Evolutionary conservation across 2,329 filamentous ascomycete genomes (phyloP).

Genomic region (Furcasterigmium furcatum): DNA sequence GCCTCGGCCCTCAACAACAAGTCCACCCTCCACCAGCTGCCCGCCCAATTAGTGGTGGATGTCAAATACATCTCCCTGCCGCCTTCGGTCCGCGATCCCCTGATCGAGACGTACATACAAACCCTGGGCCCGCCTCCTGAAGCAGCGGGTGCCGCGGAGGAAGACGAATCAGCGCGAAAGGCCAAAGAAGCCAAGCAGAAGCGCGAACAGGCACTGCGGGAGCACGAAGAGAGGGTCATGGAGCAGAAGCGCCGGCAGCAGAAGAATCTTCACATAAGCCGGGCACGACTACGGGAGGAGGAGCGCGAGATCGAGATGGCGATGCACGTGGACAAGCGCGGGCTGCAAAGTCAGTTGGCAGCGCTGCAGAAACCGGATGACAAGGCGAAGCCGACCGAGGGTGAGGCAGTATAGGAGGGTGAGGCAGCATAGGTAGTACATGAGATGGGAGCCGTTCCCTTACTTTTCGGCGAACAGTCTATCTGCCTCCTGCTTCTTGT

Average conservation of each 20-base stretch:
- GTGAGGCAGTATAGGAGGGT: not conserved
- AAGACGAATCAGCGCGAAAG: slow-evolving; percentile 49
- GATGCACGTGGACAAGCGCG: slow-evolving; percentile 66
- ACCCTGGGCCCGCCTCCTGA: slow-evolving; percentile 56
- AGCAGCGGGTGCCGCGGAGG: slow-evolving; percentile 26
- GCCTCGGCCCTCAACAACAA: slow-evolving; percentile 55
- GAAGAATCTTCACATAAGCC: slow-evolving; percentile 57
- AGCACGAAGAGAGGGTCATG: slow-evolving; percentile 55
- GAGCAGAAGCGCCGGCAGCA: slow-evolving; percentile 61
- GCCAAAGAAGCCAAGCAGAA: slow-evolving; percentile 47
- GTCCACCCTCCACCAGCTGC: slow-evolving; percentile 55
- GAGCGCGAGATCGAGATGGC: slow-evolving; percentile 66
- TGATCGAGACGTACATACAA: slow-evolving; percentile 65
- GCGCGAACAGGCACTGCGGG: slow-evolving; percentile 59
- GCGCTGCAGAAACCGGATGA: not conserved
- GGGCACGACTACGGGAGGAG: slow-evolving; percentile 59
- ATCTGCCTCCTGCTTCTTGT: slow-evolving; percentile 29
- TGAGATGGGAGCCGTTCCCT: not conserved
- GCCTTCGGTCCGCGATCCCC: slow-evolving; percentile 54
- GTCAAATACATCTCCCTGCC: slow-evolving; percentile 68
- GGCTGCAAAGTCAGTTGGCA: slow-evolving; percentile 58
- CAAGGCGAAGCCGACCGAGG: not conserved
- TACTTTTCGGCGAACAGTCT: slow-evolving; percentile 40
- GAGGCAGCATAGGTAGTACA: no score
- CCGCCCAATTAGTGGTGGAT: slow-evolving; percentile 60